Percentiles rank a stretch among this genome's conserved stretches.
These are phyloP conservation scores for Oidiodendron maius DNA, from an alignment of 495 filamentous ascomycete genomes.

Conservation along the genomic window DNA sequence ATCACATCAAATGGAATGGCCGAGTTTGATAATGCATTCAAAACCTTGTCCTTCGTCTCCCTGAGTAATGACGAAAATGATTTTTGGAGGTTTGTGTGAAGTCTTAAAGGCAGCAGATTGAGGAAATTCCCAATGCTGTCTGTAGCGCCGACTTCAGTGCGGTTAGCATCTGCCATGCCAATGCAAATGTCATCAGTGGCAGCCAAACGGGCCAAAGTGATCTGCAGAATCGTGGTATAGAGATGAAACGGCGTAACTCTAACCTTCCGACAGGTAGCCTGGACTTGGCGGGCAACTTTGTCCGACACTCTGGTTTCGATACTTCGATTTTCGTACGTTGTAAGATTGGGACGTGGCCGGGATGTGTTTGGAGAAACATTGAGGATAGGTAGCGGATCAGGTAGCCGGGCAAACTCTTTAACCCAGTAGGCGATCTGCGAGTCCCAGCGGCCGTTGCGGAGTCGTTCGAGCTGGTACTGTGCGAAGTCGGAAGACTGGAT, in stretches of 20 bases:
- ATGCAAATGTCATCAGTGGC: slow-evolving; percentile 33
- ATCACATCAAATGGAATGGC: slow-evolving; percentile 39
- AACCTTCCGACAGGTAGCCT: slow-evolving; percentile 3
- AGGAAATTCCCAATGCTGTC: slow-evolving; percentile 19
- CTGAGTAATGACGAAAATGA: not conserved
- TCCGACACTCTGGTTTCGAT: not conserved
- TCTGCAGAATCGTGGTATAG: slow-evolving; percentile 19
- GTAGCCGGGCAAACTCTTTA: slow-evolving; percentile 22
- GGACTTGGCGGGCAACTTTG: not conserved
- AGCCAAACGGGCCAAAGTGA: slow-evolving; percentile 11
- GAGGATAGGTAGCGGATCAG: slow-evolving; percentile 30
- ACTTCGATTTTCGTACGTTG: not conserved
- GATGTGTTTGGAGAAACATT: slow-evolving; percentile 17
- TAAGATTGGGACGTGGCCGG: not conserved
- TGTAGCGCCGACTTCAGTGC: slow-evolving; percentile 5
- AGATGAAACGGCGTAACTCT: slow-evolving; percentile 25
- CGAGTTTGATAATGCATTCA: slow-evolving; percentile 17
- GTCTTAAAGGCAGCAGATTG: slow-evolving; percentile 21
- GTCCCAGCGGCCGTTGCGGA: not conserved
- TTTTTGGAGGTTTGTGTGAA: no score
- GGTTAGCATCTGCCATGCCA: slow-evolving; percentile 36
- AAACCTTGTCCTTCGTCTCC: not conserved
- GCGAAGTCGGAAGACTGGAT: slow-evolving; percentile 18
- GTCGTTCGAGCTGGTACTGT: slow-evolving; percentile 1
- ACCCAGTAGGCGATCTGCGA: slow-evolving; percentile 30